Conservation (phyloP, 164 flowering plant genomes). For the Aristolochia fimbriata region DNA sequence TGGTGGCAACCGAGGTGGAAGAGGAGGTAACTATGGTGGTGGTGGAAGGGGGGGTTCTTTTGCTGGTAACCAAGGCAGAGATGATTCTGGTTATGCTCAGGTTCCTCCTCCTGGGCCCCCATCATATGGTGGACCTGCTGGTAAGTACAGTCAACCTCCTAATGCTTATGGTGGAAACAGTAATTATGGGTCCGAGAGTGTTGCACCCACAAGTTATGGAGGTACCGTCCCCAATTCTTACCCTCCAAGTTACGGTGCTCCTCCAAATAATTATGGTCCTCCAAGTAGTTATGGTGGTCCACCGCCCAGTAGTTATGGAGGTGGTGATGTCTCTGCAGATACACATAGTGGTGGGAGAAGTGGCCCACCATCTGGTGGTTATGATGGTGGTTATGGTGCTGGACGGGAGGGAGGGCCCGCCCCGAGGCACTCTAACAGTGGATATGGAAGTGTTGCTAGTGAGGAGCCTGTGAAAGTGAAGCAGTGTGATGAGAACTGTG, state of each 20-base stretch:
- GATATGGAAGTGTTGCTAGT: slow-evolving; percentile 34
- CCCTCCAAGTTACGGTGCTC: slow-evolving; percentile 63
- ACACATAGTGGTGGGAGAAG: slow-evolving; percentile 34
- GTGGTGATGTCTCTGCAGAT: slow-evolving; percentile 27
- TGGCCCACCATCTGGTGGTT: slow-evolving; percentile 29
- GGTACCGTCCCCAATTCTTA: slow-evolving; percentile 56
- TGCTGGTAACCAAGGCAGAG: slow-evolving; percentile 45
- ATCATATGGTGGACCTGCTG: slow-evolving; percentile 50
- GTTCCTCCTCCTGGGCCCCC: slow-evolving; percentile 36
- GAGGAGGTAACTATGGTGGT: slow-evolving; percentile 20
- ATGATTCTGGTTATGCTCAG: slow-evolving; percentile 51
- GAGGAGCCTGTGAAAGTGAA: slow-evolving; percentile 51
- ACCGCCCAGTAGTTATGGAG: slow-evolving; percentile 36
- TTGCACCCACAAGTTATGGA: slow-evolving; percentile 67
- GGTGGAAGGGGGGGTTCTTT: slow-evolving; percentile 35
- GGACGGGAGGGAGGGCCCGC: slow-evolving; percentile 21
- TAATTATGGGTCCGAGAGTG: slow-evolving; percentile 57
- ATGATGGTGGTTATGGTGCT: slow-evolving; percentile 10
- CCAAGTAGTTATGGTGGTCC: slow-evolving; percentile 23
- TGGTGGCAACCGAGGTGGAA: slow-evolving; percentile 28
- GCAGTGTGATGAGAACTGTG: slow-evolving; percentile 92
- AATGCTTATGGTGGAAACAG: slow-evolving; percentile 44
- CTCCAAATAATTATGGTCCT: slow-evolving; percentile 6
- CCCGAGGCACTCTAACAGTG: slow-evolving; percentile 25
- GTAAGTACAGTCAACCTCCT: slow-evolving; percentile 39